A percentile compares a stretch with the other conserved stretches of the same genome.
These are phyloP conservation scores for Podila epigama DNA, from an alignment of 192 early-diverging fungal genomes.

Conservation along the genomic window DNA sequence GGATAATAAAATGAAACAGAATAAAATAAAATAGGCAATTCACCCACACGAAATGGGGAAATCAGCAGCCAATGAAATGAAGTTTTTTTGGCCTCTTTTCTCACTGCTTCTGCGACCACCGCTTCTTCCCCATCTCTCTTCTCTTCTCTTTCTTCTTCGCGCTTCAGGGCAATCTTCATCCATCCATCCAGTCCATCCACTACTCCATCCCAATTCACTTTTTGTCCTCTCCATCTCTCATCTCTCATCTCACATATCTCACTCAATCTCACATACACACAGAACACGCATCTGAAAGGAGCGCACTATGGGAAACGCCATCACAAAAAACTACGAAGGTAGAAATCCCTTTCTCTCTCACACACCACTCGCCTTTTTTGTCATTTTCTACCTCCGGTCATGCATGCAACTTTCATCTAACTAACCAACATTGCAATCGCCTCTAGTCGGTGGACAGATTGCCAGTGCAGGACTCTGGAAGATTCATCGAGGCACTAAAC, in stretches of 20 bases:
- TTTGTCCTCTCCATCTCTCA: background rate
- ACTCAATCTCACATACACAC: background rate
- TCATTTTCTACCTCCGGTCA: background rate
- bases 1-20: background rate
- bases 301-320: constrained; percentile 48
- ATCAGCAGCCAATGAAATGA: too few relatives aligned
- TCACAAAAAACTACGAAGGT: constrained; percentile 53
- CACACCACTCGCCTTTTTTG: background rate
- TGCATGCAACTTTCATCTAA: background rate
- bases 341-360: background rate
- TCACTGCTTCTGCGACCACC: too few relatives aligned
- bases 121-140: too few relatives aligned
- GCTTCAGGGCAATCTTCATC: too few relatives aligned
- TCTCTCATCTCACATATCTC: background rate
- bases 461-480: constrained; percentile 76
- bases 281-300: background rate
- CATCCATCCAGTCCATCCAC: too few relatives aligned
- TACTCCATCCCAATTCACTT: too few relatives aligned
- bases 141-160: too few relatives aligned
- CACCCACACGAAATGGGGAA: too few relatives aligned
- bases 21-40: too few relatives aligned
- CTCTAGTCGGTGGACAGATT: constrained; percentile 59
- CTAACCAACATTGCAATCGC: background rate
- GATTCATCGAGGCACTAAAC: constrained; percentile 65
- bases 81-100: too few relatives aligned